Conservation (phyloP, 2,329 filamentous ascomycete genomes). For the Aspergillus jensenii region DNA sequence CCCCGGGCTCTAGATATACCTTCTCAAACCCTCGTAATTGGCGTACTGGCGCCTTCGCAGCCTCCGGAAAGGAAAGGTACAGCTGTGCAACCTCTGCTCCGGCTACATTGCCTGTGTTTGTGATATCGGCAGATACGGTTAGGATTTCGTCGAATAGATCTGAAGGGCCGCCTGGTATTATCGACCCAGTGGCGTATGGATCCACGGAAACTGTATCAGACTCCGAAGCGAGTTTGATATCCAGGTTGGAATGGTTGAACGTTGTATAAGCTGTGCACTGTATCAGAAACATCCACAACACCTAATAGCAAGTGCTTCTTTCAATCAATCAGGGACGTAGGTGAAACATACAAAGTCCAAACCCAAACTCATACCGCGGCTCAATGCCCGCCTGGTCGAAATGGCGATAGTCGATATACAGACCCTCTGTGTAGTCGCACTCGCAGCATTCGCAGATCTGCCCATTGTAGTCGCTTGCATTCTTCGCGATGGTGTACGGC, state of each 20-base stretch:
- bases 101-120: slow-evolving; percentile 50
- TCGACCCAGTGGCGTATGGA: background rate
- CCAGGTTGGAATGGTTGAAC: background rate
- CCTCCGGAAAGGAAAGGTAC: slow-evolving; percentile 51
- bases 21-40: slow-evolving; percentile 57
- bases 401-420: background rate
- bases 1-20: slow-evolving; percentile 41
- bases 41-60: slow-evolving; percentile 17
- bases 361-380: background rate
- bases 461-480: slow-evolving; percentile 64
- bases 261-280: background rate
- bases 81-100: slow-evolving; percentile 57
- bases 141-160: slow-evolving; percentile 55
- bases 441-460: background rate
- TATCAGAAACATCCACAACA: background rate
- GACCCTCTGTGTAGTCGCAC: background rate
- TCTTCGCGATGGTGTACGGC: slow-evolving; percentile 76
- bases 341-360: background rate
- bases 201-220: background rate
- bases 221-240: background rate
- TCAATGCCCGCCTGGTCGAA: background rate
- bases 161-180: slow-evolving; percentile 48
- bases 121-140: slow-evolving; percentile 47
- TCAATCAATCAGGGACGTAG: too few species aligned
- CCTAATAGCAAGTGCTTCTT: too few species aligned